Evolutionary conservation across 495 filamentous ascomycete genomes (phyloP), one percentile per base, ranked within the genome.

Genomic region (Xylaria intraflava): DNA sequence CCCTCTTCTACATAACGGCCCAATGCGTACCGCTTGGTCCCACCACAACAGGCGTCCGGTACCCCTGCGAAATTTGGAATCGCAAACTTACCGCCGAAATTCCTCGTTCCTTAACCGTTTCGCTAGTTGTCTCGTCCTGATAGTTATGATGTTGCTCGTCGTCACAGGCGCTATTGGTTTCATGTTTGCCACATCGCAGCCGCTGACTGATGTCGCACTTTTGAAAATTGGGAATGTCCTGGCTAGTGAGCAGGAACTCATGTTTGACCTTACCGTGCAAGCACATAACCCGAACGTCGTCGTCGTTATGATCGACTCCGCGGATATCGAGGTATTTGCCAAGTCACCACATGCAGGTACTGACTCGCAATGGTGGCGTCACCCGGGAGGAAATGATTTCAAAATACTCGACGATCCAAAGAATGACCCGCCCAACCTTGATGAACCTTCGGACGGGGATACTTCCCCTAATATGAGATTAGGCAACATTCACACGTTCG

Each of bases 251-350:
- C 88, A 96, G 67, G 94, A 97, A 62, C 77, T 98, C 17, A 97
- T 98, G 85, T 76, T 98, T 56, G 92, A 98, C 62, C 73, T 97
- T 8, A 82, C 86, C n/a, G 87, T 98, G 33, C 77, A 77, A 54
- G 93, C 92, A 1, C 74, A 88, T 53, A 98, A 98, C 64, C 93
- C 91, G 0, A 98, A 98, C 57, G 77, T 95, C 17, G 85, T 96
- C 39, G 82, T 86, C 14, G 83, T 98, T 23, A 84, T 85, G 8
- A 81, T 98, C 46, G 83, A 86, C 57, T 80, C 87, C 24, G 85
- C 92, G 60, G 87, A 96, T 65, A 77, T 97, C 46, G 88, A 93
- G 60, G 79, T 98, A 20, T 97, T 97, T 68, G 93, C 93, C 6
- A 93, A 90, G 65, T 95, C 90, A 42, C 86, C 85, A 20, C 85